These are phyloP conservation scores for Opeltia flavorubescens DNA, from an alignment of 495 filamentous ascomycete genomes.

Conservation along the genomic window DNA sequence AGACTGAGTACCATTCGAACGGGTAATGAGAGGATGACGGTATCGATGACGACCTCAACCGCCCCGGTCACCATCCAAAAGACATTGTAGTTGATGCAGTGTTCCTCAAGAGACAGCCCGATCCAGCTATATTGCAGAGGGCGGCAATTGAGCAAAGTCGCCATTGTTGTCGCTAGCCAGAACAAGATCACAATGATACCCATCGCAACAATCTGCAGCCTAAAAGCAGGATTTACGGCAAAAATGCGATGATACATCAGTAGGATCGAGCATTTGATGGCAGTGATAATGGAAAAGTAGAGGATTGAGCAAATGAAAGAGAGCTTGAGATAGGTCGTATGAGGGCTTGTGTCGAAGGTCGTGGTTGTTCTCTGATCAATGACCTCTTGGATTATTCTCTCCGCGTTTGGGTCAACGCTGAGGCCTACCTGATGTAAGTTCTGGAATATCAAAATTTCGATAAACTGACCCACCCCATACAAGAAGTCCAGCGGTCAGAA, in stretches of 20 bases:
- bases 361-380: neutral
- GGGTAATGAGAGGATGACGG: conserved; percentile 15
- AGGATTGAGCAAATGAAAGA: neutral
- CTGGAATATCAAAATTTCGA: neutral
- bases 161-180: neutral
- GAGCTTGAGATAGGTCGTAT: neutral
- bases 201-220: neutral
- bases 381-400: neutral
- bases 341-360: neutral
- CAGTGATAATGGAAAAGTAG: neutral
- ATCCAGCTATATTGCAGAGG: conserved; percentile 5
- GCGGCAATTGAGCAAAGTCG: conserved; percentile 1
- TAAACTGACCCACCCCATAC: neutral
- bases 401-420: neutral
- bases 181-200: neutral
- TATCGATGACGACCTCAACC: conserved; percentile 17
- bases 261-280: neutral
- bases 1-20: conserved; percentile 15
- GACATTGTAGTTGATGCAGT: conserved; percentile 17
- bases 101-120: conserved; percentile 9
- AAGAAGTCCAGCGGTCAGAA: neutral
- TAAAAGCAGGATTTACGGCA: neutral
- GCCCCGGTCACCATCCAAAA: conserved; percentile 17
- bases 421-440: neutral
- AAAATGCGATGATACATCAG: neutral